These are phyloP conservation scores for Aspergillus uvarum DNA, from an alignment of 2,329 filamentous ascomycete genomes.

Conservation along the genomic window DNA sequence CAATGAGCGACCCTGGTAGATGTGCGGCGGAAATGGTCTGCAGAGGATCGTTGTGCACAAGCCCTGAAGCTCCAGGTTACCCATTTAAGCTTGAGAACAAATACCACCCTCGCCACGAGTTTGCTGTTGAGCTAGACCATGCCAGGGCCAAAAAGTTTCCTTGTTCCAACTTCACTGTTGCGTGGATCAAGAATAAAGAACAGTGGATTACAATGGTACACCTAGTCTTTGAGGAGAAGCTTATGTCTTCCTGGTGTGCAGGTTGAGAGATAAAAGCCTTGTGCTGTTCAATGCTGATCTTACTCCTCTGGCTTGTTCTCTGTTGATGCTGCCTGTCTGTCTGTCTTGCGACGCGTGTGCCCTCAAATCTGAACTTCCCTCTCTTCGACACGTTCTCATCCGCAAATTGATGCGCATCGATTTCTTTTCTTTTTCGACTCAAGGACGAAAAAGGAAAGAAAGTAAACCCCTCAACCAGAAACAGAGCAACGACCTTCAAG, in stretches of 20 bases:
- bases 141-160: slow-evolving; percentile 28
- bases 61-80: slow-evolving; percentile 22
- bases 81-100: slow-evolving; percentile 25
- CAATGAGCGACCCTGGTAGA: slow-evolving; percentile 24
- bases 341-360: background rate
- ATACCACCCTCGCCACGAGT: slow-evolving; percentile 32
- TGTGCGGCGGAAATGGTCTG: slow-evolving; percentile 28
- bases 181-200: slow-evolving; percentile 4
- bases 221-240: slow-evolving; percentile 7
- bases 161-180: slow-evolving; percentile 16
- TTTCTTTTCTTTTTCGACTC: slow-evolving; percentile 9
- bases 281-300: slow-evolving; percentile 8
- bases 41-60: slow-evolving; percentile 24
- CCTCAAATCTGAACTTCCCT: slow-evolving; percentile 6
- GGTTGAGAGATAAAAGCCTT: background rate
- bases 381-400: background rate
- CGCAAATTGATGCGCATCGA: background rate
- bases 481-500: slow-evolving; percentile 19
- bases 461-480: slow-evolving; percentile 3
- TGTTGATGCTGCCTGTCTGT: slow-evolving; percentile 6
- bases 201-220: slow-evolving; percentile 4
- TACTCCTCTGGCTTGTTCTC: slow-evolving; percentile 5
- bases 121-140: slow-evolving; percentile 26
- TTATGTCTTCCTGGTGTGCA: slow-evolving; percentile 4
- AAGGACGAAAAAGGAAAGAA: background rate